phyloP scores from a whole-genome alignment of 1,139 yeast genomes.

The Suhomyces bokatorum region DNA sequence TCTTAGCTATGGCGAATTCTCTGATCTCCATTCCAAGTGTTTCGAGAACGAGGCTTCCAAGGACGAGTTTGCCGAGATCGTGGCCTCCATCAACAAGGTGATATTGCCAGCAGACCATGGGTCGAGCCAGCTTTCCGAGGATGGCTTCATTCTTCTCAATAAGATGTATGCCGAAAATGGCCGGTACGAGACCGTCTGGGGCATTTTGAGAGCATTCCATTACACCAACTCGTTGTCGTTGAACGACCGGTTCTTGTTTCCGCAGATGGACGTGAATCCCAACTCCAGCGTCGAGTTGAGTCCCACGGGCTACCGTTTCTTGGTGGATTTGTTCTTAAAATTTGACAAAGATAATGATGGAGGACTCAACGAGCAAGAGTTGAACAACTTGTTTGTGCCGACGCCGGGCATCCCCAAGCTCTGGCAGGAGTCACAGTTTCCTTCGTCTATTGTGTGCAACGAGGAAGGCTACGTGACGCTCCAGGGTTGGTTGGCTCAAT shows the following conservation, averaged over 20 bases:
- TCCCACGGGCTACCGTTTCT: constrained; percentile 88
- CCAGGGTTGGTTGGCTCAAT: constrained; percentile 98
- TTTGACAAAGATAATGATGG: constrained; percentile 97
- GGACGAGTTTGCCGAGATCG: constrained; percentile 34
- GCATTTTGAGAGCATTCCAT: constrained; percentile 79
- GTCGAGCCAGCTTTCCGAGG: constrained; percentile 59
- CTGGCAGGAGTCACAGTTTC: constrained; percentile 86
- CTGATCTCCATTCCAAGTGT: constrained; percentile 69
- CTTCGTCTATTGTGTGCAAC: constrained; percentile 82
- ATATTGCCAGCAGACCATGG: constrained; percentile 26
- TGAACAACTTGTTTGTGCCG: constrained; percentile 68
- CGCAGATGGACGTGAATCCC: constrained; percentile 73
- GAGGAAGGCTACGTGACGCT: constrained; percentile 86
- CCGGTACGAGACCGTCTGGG: constrained; percentile 96
- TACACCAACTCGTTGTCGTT: constrained; percentile 90
- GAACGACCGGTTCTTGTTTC: constrained; percentile 73
- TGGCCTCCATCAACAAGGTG: constrained; percentile 25
- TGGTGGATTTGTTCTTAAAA: constrained; percentile 82
- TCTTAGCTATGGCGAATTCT: constrained; percentile 67
- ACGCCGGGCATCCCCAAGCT: constrained; percentile 90
- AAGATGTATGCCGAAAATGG: constrained; percentile 86
- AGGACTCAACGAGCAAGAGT: constrained; percentile 75
- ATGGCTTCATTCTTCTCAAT: constrained; percentile 76
- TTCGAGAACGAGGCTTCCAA: constrained; percentile 51
- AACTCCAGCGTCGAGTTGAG: constrained; percentile 86